Evolutionary conservation across 2,329 filamentous ascomycete genomes (phyloP).

Genomic region (Taxawa tesnikishii): DNA sequence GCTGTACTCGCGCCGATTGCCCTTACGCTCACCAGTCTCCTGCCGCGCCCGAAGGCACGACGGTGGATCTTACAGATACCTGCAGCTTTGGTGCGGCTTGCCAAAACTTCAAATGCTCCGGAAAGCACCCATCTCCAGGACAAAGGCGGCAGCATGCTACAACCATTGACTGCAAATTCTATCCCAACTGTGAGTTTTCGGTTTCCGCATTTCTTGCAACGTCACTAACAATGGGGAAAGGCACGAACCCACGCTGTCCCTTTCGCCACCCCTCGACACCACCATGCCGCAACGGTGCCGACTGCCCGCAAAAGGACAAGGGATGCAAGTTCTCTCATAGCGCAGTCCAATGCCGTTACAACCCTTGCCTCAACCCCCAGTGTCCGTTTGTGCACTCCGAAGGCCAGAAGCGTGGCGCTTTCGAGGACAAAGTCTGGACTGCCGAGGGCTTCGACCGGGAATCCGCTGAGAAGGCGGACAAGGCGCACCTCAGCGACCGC

Average conservation of each 20-base stretch:
- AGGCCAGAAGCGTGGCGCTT: slow-evolving; percentile 70
- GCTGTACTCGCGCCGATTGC: slow-evolving; percentile 81
- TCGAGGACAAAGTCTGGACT: slow-evolving; percentile 86
- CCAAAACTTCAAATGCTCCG: slow-evolving; percentile 91
- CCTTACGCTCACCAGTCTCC: slow-evolving; percentile 91
- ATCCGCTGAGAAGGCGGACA: slow-evolving; percentile 5
- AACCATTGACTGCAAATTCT: slow-evolving; percentile 81
- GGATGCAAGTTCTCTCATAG: slow-evolving; percentile 87
- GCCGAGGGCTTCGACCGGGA: slow-evolving; percentile 26
- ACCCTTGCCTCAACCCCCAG: slow-evolving; percentile 76
- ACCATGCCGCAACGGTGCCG: slow-evolving; percentile 79
- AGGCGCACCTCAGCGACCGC: slow-evolving; percentile 8
- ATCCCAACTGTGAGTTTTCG: slow-evolving; percentile 54
- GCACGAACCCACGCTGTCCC: slow-evolving; percentile 68
- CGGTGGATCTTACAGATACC: slow-evolving; percentile 65
- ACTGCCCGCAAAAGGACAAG: slow-evolving; percentile 46
- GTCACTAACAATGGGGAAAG: slow-evolving; percentile 1
- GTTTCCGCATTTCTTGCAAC: not conserved
- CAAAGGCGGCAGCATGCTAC: slow-evolving; percentile 52
- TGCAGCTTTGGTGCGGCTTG: slow-evolving; percentile 84
- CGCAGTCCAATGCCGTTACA: slow-evolving; percentile 76
- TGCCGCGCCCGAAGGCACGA: slow-evolving; percentile 63
- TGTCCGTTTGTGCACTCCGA: slow-evolving; percentile 87
- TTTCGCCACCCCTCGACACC: slow-evolving; percentile 85
- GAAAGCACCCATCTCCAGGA: slow-evolving; percentile 83